A percentile compares a stretch with the other conserved stretches of the same genome.
These are phyloP conservation scores for Backusella macrospora DNA, from an alignment of 192 early-diverging fungal species.

Conservation along the genomic window DNA sequence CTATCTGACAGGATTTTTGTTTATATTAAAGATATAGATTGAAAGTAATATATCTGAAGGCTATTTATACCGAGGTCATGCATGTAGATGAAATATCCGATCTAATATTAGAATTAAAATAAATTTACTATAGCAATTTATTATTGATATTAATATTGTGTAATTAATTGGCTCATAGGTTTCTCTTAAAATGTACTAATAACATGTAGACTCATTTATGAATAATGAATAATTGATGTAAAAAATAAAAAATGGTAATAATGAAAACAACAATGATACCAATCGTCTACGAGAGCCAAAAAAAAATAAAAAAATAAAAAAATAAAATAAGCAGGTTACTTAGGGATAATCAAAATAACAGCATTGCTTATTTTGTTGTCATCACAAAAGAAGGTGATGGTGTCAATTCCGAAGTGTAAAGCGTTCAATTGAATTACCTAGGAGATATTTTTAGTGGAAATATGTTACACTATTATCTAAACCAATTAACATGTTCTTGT, in stretches of 20 bases:
- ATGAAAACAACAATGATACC: background rate
- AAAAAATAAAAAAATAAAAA: too few species aligned
- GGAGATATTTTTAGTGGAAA: background rate
- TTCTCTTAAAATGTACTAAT: background rate
- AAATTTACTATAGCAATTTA: too few species aligned
- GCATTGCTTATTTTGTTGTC: background rate
- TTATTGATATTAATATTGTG: too few species aligned
- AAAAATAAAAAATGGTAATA: background rate
- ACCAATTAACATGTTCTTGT: background rate
- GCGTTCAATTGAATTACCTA: background rate
- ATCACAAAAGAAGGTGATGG: background rate
- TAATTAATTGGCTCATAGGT: background rate
- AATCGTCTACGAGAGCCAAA: too few species aligned
- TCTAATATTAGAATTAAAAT: background rate
- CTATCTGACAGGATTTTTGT: too few species aligned
- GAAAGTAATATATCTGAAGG: background rate
- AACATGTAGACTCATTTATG: too few species aligned
- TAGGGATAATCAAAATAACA: too few species aligned
- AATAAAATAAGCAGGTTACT: too few species aligned
- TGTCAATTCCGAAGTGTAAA: slow-evolving; percentile 1
- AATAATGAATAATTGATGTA: background rate
- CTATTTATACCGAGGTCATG: background rate
- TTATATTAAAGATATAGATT: too few species aligned
- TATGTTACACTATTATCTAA: background rate
- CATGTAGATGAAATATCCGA: slow-evolving; percentile 2